phyloP scores from a whole-genome alignment of 768 basidiomycete species.

The Suillus paluster region DNA sequence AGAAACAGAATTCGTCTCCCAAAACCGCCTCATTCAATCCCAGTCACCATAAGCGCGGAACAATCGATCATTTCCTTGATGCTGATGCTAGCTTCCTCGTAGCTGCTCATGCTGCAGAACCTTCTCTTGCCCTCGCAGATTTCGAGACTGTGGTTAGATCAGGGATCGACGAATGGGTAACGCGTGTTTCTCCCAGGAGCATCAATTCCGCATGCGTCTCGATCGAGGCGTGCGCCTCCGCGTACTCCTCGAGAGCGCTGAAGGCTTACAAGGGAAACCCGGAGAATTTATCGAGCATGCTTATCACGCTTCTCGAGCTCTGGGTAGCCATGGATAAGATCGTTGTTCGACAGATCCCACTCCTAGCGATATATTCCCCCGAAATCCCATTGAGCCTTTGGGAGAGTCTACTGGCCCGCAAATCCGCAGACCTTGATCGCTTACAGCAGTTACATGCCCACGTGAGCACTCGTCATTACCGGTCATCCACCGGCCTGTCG shows the following conservation, averaged over 20 bases:
- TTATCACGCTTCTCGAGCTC: conserved; percentile 43
- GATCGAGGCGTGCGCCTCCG: conserved; percentile 26
- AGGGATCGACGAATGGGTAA: conserved; percentile 41
- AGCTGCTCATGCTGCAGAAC: conserved; percentile 15
- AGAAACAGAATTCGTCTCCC: neutral
- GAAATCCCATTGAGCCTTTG: conserved; percentile 35
- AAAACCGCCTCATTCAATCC: conserved; percentile 6
- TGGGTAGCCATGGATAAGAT: conserved; percentile 41
- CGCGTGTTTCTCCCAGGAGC: conserved; percentile 6
- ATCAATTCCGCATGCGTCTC: conserved; percentile 20
- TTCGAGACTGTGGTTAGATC: conserved; percentile 39
- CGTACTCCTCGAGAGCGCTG: conserved; percentile 33
- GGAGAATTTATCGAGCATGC: conserved; percentile 46
- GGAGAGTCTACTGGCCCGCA: conserved; percentile 34
- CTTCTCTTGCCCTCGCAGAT: conserved; percentile 34
- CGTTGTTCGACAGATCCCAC: conserved; percentile 22
- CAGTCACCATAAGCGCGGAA: conserved; percentile 13
- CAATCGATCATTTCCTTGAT: conserved; percentile 24
- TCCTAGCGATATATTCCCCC: conserved; percentile 37
- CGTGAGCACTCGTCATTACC: conserved; percentile 33
- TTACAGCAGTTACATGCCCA: conserved; percentile 34
- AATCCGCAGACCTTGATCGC: conserved; percentile 30
- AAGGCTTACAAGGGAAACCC: conserved; percentile 37
- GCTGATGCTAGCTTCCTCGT: conserved; percentile 17
- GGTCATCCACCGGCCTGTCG: conserved; percentile 25